Evolutionary conservation across 2,329 filamentous ascomycete species (phyloP).

Genomic region (Amesomyces nigricolor): DNA sequence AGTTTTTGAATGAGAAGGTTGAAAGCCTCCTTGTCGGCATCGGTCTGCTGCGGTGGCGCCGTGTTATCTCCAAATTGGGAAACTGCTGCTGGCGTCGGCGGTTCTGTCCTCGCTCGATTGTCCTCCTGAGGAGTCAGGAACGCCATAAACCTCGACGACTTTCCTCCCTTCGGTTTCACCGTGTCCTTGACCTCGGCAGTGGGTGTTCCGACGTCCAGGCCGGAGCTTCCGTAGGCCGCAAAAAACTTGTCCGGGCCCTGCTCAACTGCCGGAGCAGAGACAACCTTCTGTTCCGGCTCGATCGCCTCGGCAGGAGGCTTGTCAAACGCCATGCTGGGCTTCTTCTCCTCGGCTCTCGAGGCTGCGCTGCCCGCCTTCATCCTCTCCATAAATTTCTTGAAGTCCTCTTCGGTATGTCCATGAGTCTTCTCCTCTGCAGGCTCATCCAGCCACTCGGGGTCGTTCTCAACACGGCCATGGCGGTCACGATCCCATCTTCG

Average conservation of each 20-base stretch:
- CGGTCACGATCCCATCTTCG: conserved; percentile 50
- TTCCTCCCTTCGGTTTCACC: conserved; percentile 53
- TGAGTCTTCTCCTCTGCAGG: conserved; percentile 63
- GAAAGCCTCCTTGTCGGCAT: conserved; percentile 80
- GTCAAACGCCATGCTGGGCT: conserved; percentile 32
- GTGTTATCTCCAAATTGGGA: conserved; percentile 28
- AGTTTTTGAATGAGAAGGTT: conserved; percentile 77
- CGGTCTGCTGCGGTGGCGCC: conserved; percentile 32
- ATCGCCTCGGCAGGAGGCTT: conserved; percentile 32
- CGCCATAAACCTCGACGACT: conserved; percentile 80
- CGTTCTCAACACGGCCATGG: conserved; percentile 62
- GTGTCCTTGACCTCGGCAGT: conserved; percentile 41
- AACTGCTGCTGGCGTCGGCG: conserved; percentile 37
- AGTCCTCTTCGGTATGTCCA: conserved; percentile 79
- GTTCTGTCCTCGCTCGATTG: conserved; percentile 44
- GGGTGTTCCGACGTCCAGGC: conserved; percentile 37
- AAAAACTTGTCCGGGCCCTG: conserved; percentile 74
- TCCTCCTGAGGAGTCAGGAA: conserved; percentile 63
- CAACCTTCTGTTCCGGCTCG: conserved; percentile 47
- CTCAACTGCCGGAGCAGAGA: conserved; percentile 59
- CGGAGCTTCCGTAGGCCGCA: conserved; percentile 43
- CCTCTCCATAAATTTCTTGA: conserved; percentile 87
- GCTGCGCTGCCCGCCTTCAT: conserved; percentile 64
- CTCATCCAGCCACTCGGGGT: conserved; percentile 87
- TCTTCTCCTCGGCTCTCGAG: conserved; percentile 35